phyloP scores from a whole-genome alignment of 2,329 filamentous ascomycete species.

The Geosmithia flava region DNA sequence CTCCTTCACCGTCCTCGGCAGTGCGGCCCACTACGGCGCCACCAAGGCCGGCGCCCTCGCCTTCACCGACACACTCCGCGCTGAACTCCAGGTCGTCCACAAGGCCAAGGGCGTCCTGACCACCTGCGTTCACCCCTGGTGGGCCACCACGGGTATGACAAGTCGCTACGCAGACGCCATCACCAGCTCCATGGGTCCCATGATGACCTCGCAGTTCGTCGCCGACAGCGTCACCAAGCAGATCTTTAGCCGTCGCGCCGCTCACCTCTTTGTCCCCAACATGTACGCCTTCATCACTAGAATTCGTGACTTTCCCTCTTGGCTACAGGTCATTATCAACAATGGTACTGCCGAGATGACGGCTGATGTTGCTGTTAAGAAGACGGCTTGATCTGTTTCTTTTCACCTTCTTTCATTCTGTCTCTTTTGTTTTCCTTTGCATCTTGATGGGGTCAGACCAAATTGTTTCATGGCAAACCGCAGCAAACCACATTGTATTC shows the following conservation, averaged over 20 bases:
- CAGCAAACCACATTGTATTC: no score
- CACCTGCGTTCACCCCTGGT: slow-evolving; percentile 42
- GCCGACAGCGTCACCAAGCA: slow-evolving; percentile 25
- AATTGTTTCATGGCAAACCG: no score
- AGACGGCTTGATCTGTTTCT: neutral
- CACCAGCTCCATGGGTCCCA: slow-evolving; percentile 8
- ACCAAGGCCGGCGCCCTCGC: slow-evolving; percentile 50
- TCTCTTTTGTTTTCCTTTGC: neutral
- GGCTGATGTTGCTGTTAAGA: neutral
- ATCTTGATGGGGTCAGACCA: no score
- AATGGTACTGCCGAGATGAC: neutral
- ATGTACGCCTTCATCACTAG: slow-evolving; percentile 7
- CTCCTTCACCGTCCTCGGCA: slow-evolving; percentile 38
- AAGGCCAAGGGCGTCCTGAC: slow-evolving; percentile 48
- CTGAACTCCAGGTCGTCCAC: slow-evolving; percentile 42
- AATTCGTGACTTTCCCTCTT: slow-evolving; percentile 21
- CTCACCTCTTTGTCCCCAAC: slow-evolving; percentile 25
- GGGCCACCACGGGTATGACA: slow-evolving; percentile 6
- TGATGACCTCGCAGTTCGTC: slow-evolving; percentile 17
- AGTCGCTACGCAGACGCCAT: slow-evolving; percentile 11
- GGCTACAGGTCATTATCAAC: slow-evolving; percentile 7
- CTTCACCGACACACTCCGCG: slow-evolving; percentile 50
- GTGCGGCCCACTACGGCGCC: slow-evolving; percentile 50
- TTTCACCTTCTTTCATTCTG: neutral
- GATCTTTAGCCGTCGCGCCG: slow-evolving; percentile 25